Base-by-base conservation (phyloP, 1,139 yeast genomes). In the Candida sanyaensis region DNA sequence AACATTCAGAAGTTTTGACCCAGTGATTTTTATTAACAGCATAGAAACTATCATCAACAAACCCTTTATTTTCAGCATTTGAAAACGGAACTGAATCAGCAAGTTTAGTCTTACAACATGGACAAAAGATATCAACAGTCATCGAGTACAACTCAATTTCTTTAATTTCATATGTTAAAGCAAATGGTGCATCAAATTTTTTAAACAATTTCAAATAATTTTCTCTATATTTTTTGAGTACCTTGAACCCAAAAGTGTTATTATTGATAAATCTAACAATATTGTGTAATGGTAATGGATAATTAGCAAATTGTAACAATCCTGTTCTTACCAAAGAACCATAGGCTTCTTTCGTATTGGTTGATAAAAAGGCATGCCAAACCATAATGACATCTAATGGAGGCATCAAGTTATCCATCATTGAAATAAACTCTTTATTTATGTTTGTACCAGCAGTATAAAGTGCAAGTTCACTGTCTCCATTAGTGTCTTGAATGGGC, bases 351-450 rank as follows among this genome's bases (percentile, higher is more conserved):
- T 56, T 54, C 1, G 62, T 54, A 40, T 55, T 50, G 32, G 54
- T 43, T 11, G 52, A 38, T 23, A 54, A 41, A 38, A 59, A 61
- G 27, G 60, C 52, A 52, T 73, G 77, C 78, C 77, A 73, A 1
- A 72, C 71, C 68, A 72, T 61, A 10, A 71, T 46, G 5, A 73
- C 65, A 49, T 72, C 77, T 41, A 70, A 51, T 2, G 74, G 73
- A 1, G 75, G 74, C 13, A 44, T 10, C 34, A 44, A 21, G 12
- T 41, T 17, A 21, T 41, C 36, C 33, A 41, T 33, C 37, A 13
- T 34, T 3, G 34, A 13, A 5, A 41, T 34, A 26, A 41, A 41
- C 5, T 10, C 6, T 13, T 28, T 27, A 21, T 41, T 28, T 13
- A 34, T 41, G 8, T 17, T 28, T 8, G 17, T 17, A n/a, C 40